These are phyloP conservation scores for Neopestalotiopsis sp. DNA, from an alignment of 2,329 filamentous ascomycete species.

Conservation along the genomic window DNA sequence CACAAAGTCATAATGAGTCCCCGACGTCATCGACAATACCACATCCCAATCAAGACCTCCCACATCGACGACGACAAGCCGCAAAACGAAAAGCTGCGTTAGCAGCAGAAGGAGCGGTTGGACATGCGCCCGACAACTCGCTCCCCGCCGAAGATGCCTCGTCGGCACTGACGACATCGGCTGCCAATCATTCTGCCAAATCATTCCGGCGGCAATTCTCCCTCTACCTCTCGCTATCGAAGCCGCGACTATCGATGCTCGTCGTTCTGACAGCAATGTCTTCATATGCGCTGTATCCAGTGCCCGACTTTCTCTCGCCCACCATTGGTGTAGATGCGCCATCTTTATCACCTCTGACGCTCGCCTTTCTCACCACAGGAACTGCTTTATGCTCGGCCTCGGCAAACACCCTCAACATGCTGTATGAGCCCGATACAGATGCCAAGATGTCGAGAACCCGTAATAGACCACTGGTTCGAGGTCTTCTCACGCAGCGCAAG, in stretches of 20 bases:
- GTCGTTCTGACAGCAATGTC: constrained; percentile 91
- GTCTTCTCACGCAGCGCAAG: constrained; percentile 72
- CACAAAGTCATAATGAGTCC: constrained; percentile 15
- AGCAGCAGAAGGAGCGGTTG: background rate
- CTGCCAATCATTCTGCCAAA: constrained; percentile 52
- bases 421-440: constrained; percentile 89
- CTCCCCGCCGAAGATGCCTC: constrained; percentile 58
- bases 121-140: constrained; percentile 27
- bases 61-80: constrained; percentile 32
- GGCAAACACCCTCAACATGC: constrained; percentile 96
- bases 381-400: constrained; percentile 89
- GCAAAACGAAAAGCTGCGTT: constrained; percentile 25
- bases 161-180: constrained; percentile 57
- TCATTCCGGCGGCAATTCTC: constrained; percentile 72
- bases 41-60: constrained; percentile 27
- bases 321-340: constrained; percentile 68
- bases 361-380: constrained; percentile 88
- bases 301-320: constrained; percentile 81
- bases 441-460: constrained; percentile 92
- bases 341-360: constrained; percentile 86
- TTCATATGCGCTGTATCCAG: constrained; percentile 90
- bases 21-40: constrained; percentile 17
- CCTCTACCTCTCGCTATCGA: constrained; percentile 88
- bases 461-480: constrained; percentile 85
- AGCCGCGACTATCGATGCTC: constrained; percentile 89